A percentile compares a stretch with the other conserved stretches of the same genome.
phyloP scores from a whole-genome alignment of 192 early-diverging fungal genomes.

The Dispira parvispora region DNA sequence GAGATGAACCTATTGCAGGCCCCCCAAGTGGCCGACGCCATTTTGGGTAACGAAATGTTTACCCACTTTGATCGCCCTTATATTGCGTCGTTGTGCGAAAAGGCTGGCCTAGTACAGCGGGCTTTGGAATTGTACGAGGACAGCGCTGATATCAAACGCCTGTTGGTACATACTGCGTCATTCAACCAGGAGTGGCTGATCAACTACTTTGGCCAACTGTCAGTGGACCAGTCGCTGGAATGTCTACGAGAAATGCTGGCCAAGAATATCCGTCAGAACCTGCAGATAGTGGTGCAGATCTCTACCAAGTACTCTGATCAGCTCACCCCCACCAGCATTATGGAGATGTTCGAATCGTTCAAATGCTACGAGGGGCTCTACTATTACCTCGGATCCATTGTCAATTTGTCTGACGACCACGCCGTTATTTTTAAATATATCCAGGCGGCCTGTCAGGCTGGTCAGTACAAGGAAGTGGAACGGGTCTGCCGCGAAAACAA shows the following conservation, averaged over 20 bases:
- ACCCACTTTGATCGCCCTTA: slow-evolving; percentile 86
- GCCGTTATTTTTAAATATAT: slow-evolving; percentile 99
- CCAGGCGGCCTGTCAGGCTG: slow-evolving; percentile 80
- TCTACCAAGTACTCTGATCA: slow-evolving; percentile 97
- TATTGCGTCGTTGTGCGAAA: slow-evolving; percentile 88
- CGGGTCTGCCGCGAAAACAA: slow-evolving; percentile 92
- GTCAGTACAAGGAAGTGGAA: slow-evolving; percentile 95
- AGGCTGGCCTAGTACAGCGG: slow-evolving; percentile 91
- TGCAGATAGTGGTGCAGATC: slow-evolving; percentile 88
- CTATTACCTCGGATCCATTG: slow-evolving; percentile 91
- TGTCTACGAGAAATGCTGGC: slow-evolving; percentile 88
- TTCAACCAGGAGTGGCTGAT: slow-evolving; percentile 85
- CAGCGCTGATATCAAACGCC: slow-evolving; percentile 90
- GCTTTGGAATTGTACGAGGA: slow-evolving; percentile 96
- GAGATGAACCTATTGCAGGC: slow-evolving; percentile 89
- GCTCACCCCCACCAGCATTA: slow-evolving; percentile 71
- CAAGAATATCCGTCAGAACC: slow-evolving; percentile 82
- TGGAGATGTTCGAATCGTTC: slow-evolving; percentile 79
- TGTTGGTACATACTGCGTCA: slow-evolving; percentile 73
- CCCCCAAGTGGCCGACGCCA: slow-evolving; percentile 97
- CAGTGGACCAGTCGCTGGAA: slow-evolving; percentile 92
- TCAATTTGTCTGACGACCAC: slow-evolving; percentile 86
- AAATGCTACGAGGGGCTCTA: slow-evolving; percentile 92
- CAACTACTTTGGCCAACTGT: slow-evolving; percentile 86
- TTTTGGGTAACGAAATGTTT: slow-evolving; percentile 90